These are phyloP conservation scores for Scedosporium aurantiacum DNA, from an alignment of 2,329 filamentous ascomycete species.

Conservation along the genomic window DNA sequence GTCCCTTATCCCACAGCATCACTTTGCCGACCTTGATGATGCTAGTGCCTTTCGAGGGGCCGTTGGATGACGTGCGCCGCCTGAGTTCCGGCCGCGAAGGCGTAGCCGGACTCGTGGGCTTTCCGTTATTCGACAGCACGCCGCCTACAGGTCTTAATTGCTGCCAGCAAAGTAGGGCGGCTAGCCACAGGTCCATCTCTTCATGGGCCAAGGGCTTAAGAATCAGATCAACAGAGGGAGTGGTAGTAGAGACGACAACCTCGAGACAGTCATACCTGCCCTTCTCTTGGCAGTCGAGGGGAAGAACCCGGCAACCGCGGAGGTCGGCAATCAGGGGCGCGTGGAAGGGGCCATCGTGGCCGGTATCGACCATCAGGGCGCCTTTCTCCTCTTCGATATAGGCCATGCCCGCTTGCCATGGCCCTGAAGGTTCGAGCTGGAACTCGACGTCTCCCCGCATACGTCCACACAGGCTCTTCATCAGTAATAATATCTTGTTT, in stretches of 20 bases:
- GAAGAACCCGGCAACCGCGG: conserved; percentile 59
- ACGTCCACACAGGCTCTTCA: conserved; percentile 65
- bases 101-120: conserved; percentile 19
- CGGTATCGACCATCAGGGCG: conserved; percentile 63
- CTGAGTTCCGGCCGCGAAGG: conserved; percentile 31
- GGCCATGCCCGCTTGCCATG: conserved; percentile 62
- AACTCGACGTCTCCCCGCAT: conserved; percentile 75
- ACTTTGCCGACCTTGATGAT: conserved; percentile 95
- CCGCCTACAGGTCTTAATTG: conserved; percentile 53
- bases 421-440: conserved; percentile 45
- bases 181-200: conserved; percentile 70
- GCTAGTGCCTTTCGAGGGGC: conserved; percentile 31
- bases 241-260: conserved; percentile 26
- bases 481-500: conserved; percentile 60
- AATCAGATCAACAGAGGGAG: conserved; percentile 46
- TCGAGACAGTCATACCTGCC: conserved; percentile 38
- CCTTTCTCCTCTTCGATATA: conserved; percentile 70
- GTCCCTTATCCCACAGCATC: conserved; percentile 78
- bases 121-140: conserved; percentile 17
- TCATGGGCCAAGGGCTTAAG: conserved; percentile 52
- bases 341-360: conserved; percentile 53
- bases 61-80: conserved; percentile 25
- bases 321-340: conserved; percentile 61
- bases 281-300: conserved; percentile 34
- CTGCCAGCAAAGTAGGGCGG: conserved; percentile 72